Evolutionary conservation across 2,329 filamentous ascomycete genomes (phyloP), one percentile per base, ranked within the genome.

Genomic region (Claviceps africana): DNA sequence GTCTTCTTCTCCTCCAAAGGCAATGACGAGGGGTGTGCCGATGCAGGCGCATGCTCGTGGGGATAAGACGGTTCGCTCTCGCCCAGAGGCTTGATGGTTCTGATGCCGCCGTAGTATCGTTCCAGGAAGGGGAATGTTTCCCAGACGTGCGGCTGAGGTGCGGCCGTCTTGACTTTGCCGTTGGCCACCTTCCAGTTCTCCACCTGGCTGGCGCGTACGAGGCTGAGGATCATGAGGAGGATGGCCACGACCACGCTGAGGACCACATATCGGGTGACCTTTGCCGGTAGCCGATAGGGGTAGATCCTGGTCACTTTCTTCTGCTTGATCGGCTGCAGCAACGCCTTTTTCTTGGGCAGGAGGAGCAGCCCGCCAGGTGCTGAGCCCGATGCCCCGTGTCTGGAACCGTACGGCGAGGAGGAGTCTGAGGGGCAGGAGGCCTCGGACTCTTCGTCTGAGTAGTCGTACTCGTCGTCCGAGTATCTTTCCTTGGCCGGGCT

Each of bases 61-160:
- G 93, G 91, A 63, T 95, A 97, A 62, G 97, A 87, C 0, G 90
- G 84, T 10, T 76, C 72, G 58, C 90, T 91, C 47, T 86, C 72
- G 15, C 74, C 66, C 28, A 81, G 70, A 0, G 80, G 68, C 0
- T 86, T 79, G 55, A 98, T 64, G 0, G 78, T 85, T 57, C 83
- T 77, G 54, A 98, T 76, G 1, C 93, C 93, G 15, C 89, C 91
- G 65, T 96, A 93, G 65, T 96, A 98, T 56, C 90, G 78, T 55
- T 83, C 84, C 55, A 98, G 67, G 61, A 95, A 94, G 0, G 82
- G 81, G 64, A 95, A 97, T 10, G 77, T 79, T 64, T 95, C 87
- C 89, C 90, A 97, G 5, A 78, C 68, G 0, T 82, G 80, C 13
- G 87, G 86, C 21, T 81, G 78, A 0, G 78, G 67, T 0, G 80